A percentile compares a stretch with the other conserved stretches of the same genome.
phyloP scores from a whole-genome alignment of 192 early-diverging fungal species.

The Geranomyces variabilis region DNA sequence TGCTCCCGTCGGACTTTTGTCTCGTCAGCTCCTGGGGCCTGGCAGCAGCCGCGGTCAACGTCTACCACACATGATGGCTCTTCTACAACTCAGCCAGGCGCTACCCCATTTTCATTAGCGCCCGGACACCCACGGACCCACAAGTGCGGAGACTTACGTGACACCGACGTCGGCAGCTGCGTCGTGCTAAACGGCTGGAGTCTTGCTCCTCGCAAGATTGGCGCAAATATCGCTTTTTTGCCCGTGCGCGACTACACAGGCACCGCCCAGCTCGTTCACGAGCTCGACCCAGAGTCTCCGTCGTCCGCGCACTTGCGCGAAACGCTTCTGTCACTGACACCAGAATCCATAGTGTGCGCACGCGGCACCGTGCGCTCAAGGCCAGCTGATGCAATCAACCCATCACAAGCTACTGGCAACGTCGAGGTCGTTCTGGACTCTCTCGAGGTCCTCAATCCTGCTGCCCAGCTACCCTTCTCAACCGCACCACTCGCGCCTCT shows the following conservation, averaged over 20 bases:
- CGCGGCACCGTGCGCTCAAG: conserved; percentile 66
- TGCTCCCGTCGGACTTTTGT: no score
- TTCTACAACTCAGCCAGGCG: no score
- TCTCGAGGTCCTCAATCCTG: conserved; percentile 71
- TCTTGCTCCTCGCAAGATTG: conserved; percentile 57
- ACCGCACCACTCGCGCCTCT: conserved; percentile 57
- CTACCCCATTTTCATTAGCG: neutral
- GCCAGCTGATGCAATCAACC: conserved; percentile 34
- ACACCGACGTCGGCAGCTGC: conserved; percentile 57
- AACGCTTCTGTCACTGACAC: conserved; percentile 56
- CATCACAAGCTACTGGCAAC: conserved; percentile 52
- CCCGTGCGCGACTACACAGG: conserved; percentile 80
- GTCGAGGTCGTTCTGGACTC: conserved; percentile 72
- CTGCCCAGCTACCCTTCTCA: conserved; percentile 64
- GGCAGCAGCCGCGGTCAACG: no score
- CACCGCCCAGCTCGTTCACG: conserved; percentile 71
- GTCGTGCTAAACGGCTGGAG: conserved; percentile 83
- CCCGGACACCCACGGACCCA: conserved; percentile 59
- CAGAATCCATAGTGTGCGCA: conserved; percentile 75
- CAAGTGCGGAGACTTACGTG: conserved; percentile 74
- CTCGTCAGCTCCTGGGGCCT: no score
- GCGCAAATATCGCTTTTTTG: conserved; percentile 74
- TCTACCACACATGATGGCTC: no score
- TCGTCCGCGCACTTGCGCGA: conserved; percentile 28
- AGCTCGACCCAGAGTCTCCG: conserved; percentile 6